Evolutionary conservation across 306 rosid species (phyloP), one percentile per base, ranked within the genome.

Genomic region (Sesbania bispinosa): DNA sequence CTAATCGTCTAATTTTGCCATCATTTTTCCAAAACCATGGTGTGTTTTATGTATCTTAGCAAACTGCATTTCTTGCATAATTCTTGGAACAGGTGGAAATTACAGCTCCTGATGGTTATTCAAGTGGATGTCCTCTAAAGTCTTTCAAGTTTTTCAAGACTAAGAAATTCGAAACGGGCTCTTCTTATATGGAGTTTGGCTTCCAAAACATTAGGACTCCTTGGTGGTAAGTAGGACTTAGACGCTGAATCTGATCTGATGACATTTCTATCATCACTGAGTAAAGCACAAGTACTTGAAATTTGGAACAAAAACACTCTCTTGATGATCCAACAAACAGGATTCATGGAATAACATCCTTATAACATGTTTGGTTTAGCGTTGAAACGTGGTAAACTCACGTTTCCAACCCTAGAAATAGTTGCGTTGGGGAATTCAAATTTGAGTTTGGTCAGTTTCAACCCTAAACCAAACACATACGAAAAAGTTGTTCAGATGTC

Each of bases 141-240:
- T 78, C 93, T 53, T 88, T 88, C 82, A 88, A 82, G 82, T 85
- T 85, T 76, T 77, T 74, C 19, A 82, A 83, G 87, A 87, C 93
- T 48, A 87, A 77, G 83, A 39, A 71, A 74, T 79, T 83, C 45
- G 33, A 78, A 19, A 79, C 89, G 0, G 81, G 74, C 62, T 78
- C 85, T 11, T 67, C 79, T 33, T 4, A 41, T 20, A 38, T 68
- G 29, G 77, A 84, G 53, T 57, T 29, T 24, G 89, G 89, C 48
- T 75, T 42, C 66, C 63, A 77, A 21, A 92, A 88, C 77, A 82
- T 80, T 16, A 84, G 96, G 71, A 87, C 96, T 59, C 96, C 96
- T 57, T 92, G 97, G 97, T 88, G 97, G 97, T 92, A 81, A 68
- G 87, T 65, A 67, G 32, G 35, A 30, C 59, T 13, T 13, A 11